These are phyloP conservation scores for Microthyrium microscopicum DNA, from an alignment of 2,329 filamentous ascomycete species.

Conservation along the genomic window DNA sequence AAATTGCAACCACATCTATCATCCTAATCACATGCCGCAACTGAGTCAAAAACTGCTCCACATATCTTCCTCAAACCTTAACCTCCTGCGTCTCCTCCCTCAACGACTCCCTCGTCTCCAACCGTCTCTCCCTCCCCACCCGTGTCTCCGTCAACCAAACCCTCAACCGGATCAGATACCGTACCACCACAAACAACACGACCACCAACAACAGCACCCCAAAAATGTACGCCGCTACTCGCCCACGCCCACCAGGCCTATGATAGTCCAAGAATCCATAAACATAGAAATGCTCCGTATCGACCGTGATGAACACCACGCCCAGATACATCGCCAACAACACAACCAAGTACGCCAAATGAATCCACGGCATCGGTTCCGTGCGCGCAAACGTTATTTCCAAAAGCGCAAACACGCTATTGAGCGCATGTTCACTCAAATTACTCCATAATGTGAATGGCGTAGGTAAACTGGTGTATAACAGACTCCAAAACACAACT, in stretches of 20 bases:
- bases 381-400: constrained; percentile 57
- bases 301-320: constrained; percentile 56
- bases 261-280: constrained; percentile 61
- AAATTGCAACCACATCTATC: too few relatives aligned
- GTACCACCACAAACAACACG: constrained; percentile 25
- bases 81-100: too few relatives aligned
- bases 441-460: constrained; percentile 35
- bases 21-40: too few relatives aligned
- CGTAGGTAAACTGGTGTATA: constrained; percentile 19
- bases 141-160: constrained; percentile 28
- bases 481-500: constrained; percentile 28
- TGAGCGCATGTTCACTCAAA: constrained; percentile 59
- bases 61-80: too few relatives aligned
- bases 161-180: constrained; percentile 22
- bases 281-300: constrained; percentile 55
- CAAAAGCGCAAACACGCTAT: constrained; percentile 56
- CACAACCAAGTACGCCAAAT: constrained; percentile 51
- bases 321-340: constrained; percentile 55
- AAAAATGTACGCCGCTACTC: constrained; percentile 48
- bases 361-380: constrained; percentile 42
- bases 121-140: constrained; percentile 23
- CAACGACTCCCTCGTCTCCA: constrained; percentile 12
- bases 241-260: constrained; percentile 28
- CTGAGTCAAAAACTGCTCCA: too few relatives aligned
- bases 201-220: constrained; percentile 24